Conservation (phyloP, 176 grass and related monocot genomes). For the Cocos nucifera region DNA sequence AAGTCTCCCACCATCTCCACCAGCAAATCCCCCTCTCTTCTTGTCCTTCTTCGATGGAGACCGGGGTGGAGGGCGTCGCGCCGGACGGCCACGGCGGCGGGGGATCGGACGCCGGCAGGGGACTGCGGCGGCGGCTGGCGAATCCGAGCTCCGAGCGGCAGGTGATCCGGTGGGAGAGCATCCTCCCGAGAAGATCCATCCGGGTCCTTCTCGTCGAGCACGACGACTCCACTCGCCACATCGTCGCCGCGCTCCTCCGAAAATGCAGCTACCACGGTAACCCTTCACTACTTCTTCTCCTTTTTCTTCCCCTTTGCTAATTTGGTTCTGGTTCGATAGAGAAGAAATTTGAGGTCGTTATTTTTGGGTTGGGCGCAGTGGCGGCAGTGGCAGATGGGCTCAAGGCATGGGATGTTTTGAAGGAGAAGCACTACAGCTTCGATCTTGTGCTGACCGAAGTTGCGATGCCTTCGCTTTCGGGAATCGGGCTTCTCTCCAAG, state of each 20-base stretch:
- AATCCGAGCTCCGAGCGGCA: slow-evolving; percentile 6
- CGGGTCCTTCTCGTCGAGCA: slow-evolving; percentile 92
- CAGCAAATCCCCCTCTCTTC: background rate
- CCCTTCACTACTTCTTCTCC: background rate
- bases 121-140: no score
- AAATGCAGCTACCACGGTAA: slow-evolving; percentile 94
- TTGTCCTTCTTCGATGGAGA: slow-evolving; percentile 35
- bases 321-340: no score
- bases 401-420: slow-evolving; percentile 91
- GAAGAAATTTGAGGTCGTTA: no score
- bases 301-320: background rate
- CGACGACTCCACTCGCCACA: slow-evolving; percentile 84
- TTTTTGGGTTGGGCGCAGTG: slow-evolving; percentile 28
- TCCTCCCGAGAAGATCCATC: slow-evolving; percentile 72
- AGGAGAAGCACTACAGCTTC: slow-evolving; percentile 51
- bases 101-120: background rate
- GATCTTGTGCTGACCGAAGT: slow-evolving; percentile 98
- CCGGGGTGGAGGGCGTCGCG: slow-evolving; percentile 11
- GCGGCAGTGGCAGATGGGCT: slow-evolving; percentile 66
- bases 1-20: no score
- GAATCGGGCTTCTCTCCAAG: slow-evolving; percentile 76
- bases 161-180: slow-evolving; percentile 58
- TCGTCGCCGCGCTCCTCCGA: slow-evolving; percentile 87
- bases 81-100: background rate
- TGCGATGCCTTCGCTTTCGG: slow-evolving; percentile 77